Evolutionary conservation across 1,284 basidiomycete species (phyloP).

Genomic region (Ganoderma resinaceum): DNA sequence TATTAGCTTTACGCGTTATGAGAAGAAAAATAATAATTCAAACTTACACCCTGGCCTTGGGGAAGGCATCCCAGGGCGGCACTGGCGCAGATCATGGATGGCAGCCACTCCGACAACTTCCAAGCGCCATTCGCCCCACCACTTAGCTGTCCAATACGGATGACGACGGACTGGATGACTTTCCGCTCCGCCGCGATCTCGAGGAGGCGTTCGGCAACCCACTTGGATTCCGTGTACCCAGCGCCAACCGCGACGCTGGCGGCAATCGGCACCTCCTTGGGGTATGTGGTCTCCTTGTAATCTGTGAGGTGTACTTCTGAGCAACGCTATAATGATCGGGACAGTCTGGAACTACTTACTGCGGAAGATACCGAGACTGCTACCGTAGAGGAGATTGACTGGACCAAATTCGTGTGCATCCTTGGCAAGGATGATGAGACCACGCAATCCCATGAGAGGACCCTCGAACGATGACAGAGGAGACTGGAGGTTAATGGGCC

Average conservation of each 20-base stretch:
- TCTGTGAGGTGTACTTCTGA: not conserved
- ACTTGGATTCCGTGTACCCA: constrained; percentile 46
- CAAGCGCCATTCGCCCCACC: constrained; percentile 39
- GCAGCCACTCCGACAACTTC: constrained; percentile 41
- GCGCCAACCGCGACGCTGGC: constrained; percentile 31
- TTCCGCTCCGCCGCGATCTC: constrained; percentile 32
- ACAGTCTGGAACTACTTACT: constrained; percentile 23
- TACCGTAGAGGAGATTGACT: constrained; percentile 37
- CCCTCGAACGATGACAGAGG: constrained; percentile 4
- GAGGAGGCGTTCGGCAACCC: constrained; percentile 42
- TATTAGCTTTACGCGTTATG: not conserved
- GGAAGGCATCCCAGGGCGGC: constrained; percentile 21
- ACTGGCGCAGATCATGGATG: constrained; percentile 34
- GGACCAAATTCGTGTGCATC: constrained; percentile 29
- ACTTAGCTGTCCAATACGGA: constrained; percentile 42
- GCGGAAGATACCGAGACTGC: constrained; percentile 35
- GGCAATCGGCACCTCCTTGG: constrained; percentile 23
- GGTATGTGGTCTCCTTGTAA: not conserved
- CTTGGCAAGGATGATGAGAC: constrained; percentile 37
- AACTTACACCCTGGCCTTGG: constrained; percentile 19
- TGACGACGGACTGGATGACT: constrained; percentile 31
- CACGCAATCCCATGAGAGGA: constrained; percentile 33
- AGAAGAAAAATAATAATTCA: not conserved
- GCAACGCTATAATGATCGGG: not conserved
- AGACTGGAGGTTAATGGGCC: not conserved